These are phyloP conservation scores for Fraxinus xanthoxyloides DNA, from an alignment of 305 asterid genomes.

Conservation along the genomic window DNA sequence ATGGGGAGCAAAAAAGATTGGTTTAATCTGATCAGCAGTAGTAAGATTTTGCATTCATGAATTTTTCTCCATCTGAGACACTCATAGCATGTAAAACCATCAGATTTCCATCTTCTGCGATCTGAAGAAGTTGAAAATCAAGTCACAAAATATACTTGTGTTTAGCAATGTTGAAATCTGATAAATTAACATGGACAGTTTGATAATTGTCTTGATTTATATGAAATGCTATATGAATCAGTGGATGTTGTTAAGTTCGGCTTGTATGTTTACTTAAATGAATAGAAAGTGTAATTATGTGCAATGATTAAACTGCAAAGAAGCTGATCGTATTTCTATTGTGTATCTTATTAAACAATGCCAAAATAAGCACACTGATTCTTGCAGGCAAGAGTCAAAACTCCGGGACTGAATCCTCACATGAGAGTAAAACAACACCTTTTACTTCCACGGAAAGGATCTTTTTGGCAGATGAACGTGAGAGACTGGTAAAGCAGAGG, in stretches of 20 bases:
- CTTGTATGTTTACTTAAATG: background rate
- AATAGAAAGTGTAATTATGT: background rate
- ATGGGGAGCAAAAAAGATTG: too few relatives aligned
- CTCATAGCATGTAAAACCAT: background rate
- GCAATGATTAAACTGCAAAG: background rate
- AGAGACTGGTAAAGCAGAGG: conserved; percentile 50
- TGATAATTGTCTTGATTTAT: background rate
- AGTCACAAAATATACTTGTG: background rate
- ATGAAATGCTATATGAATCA: background rate
- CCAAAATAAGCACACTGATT: conserved; percentile 9
- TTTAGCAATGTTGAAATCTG: background rate
- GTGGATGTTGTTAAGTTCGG: background rate
- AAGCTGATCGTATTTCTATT: background rate
- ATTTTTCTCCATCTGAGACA: background rate
- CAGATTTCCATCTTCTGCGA: background rate
- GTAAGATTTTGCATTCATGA: background rate
- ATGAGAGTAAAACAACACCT: conserved; percentile 72
- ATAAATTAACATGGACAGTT: background rate
- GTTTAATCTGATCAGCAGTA: too few relatives aligned
- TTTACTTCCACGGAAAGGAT: conserved; percentile 71
- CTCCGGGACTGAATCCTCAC: conserved; percentile 39
- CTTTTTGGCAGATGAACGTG: conserved; percentile 47
- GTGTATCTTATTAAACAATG: background rate
- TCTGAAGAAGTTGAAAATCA: background rate
- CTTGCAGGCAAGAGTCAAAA: conserved; percentile 34